Evolutionary conservation across 1,284 basidiomycete species (phyloP).

Genomic region (Microbotryum silenes-acaulis): DNA sequence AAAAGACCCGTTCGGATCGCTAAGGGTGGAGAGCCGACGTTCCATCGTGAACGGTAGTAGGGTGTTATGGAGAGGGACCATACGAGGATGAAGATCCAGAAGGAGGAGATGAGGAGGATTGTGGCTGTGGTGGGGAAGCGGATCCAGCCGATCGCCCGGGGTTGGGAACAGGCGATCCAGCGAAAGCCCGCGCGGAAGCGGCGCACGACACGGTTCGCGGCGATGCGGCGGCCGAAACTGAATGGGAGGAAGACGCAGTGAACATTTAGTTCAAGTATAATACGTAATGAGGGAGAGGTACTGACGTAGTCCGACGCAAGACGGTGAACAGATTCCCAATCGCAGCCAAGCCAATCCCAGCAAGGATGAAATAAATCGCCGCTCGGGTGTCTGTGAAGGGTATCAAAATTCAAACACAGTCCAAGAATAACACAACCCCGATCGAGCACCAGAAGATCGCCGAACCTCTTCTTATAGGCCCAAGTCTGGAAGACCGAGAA

Average conservation of each 20-base stretch:
- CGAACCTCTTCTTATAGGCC: neutral
- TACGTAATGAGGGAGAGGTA: neutral
- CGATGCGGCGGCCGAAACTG: constrained; percentile 4
- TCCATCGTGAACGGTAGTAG: constrained; percentile 43
- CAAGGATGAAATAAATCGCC: constrained; percentile 35
- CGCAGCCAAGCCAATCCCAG: constrained; percentile 19
- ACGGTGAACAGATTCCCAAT: constrained; percentile 8
- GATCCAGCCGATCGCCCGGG: constrained; percentile 35
- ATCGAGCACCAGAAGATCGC: no score
- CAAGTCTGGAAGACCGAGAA: neutral
- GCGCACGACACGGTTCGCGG: constrained; percentile 1
- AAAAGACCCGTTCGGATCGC: constrained; percentile 39
- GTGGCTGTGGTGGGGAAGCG: constrained; percentile 42
- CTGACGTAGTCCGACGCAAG: constrained; percentile 10
- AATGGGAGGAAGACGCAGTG: no score
- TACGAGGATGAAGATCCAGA: constrained; percentile 40
- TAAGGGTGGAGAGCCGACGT: constrained; percentile 41
- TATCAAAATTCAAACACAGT: no score
- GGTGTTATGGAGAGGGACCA: constrained; percentile 40
- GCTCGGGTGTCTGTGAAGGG: constrained; percentile 17
- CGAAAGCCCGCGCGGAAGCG: constrained; percentile 10
- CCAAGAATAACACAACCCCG: neutral
- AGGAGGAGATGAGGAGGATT: constrained; percentile 36
- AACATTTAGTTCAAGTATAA: neutral
- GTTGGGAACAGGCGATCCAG: constrained; percentile 20